phyloP scores from a whole-genome alignment of 495 filamentous ascomycete genomes.

The Oleoguttula mirabilis region DNA sequence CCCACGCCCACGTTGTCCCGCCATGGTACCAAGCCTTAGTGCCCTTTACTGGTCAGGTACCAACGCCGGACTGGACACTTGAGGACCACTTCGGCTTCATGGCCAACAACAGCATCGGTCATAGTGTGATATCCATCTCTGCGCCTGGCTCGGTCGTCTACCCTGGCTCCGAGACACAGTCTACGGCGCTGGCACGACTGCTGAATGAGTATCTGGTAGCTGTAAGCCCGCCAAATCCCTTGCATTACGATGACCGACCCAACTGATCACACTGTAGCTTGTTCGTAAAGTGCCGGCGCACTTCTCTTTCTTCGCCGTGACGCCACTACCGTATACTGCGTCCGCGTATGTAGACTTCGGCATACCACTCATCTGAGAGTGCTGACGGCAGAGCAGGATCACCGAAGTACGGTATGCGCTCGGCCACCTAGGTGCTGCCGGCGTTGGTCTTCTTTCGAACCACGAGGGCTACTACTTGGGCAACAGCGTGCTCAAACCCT shows the following conservation, averaged over 20 bases:
- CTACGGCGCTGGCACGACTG: slow-evolving; percentile 18
- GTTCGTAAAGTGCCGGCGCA: slow-evolving; percentile 6
- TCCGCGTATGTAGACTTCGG: neutral
- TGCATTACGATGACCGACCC: too few species aligned
- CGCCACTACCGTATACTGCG: slow-evolving; percentile 20
- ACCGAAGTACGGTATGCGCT: slow-evolving; percentile 20
- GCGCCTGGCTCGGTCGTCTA: slow-evolving; percentile 22
- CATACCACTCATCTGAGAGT: neutral
- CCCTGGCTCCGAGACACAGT: slow-evolving; percentile 14
- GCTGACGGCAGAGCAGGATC: too few species aligned
- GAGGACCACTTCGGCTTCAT: slow-evolving; percentile 20
- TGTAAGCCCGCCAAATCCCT: slow-evolving; percentile 1
- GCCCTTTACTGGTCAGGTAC: slow-evolving; percentile 14
- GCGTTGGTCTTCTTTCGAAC: slow-evolving; percentile 21
- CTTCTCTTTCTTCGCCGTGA: slow-evolving; percentile 20
- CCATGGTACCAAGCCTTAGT: slow-evolving; percentile 21
- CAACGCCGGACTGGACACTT: slow-evolving; percentile 19
- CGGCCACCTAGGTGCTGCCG: slow-evolving; percentile 18
- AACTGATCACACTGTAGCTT: too few species aligned
- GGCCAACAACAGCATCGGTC: slow-evolving; percentile 12
- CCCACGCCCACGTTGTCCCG: slow-evolving; percentile 21
- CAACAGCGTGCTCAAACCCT: slow-evolving; percentile 11
- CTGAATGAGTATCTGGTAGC: slow-evolving; percentile 18
- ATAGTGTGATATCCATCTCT: slow-evolving; percentile 17
- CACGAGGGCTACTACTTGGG: slow-evolving; percentile 23